Percentiles rank a stretch among this genome's conserved stretches.
These are phyloP conservation scores for Lactarius vividus DNA, from an alignment of 768 basidiomycete genomes.

Conservation along the genomic window DNA sequence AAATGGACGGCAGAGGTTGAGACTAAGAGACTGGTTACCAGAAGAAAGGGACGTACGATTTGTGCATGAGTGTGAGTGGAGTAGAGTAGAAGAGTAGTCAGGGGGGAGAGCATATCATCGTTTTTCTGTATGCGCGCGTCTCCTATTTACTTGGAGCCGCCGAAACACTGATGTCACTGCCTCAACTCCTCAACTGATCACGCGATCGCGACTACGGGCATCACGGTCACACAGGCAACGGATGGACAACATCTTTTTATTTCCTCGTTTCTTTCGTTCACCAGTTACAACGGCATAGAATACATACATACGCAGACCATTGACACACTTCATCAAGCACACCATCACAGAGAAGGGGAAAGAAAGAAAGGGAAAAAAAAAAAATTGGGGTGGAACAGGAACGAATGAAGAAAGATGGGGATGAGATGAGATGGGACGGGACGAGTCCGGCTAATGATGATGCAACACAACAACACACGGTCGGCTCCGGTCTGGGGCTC, in stretches of 20 bases:
- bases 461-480: no score
- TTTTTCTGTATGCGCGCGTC: no score
- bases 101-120: background rate
- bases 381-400: background rate
- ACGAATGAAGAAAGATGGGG: background rate
- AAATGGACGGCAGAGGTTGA: background rate
- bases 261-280: slow-evolving; percentile 4
- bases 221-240: background rate
- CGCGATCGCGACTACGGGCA: background rate
- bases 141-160: background rate
- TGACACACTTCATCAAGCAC: slow-evolving; percentile 1
- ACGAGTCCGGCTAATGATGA: background rate
- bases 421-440: background rate
- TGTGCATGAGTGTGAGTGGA: background rate
- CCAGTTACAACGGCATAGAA: slow-evolving; percentile 20
- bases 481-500: background rate
- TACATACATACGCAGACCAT: slow-evolving; percentile 24
- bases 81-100: background rate
- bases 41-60: background rate
- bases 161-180: background rate
- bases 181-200: no score
- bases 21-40: background rate
- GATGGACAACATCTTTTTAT: background rate
- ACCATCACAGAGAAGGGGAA: background rate
- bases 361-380: background rate